Evolutionary conservation across 2,329 filamentous ascomycete species (phyloP), one percentile per base, ranked within the genome.

Genomic region (Sarocladiaceae sp.): DNA sequence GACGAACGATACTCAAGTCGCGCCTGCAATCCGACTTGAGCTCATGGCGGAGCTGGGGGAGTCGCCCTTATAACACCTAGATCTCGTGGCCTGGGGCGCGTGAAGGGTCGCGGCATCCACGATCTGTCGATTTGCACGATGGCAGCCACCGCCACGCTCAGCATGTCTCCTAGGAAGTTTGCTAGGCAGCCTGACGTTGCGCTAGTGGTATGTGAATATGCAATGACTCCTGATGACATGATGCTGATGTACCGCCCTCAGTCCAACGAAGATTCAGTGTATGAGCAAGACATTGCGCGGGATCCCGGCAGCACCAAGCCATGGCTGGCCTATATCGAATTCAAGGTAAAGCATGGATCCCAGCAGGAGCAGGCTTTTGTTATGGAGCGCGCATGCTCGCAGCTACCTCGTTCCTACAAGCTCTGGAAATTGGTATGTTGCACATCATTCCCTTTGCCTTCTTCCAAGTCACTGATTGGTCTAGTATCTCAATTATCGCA

Each of bases 371-470:
- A 95, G 67, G 86, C 89, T 7, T 82, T 79, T 53, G 77, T 89
- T 29, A 85, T 97, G 69, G 93, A 97, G 67, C 81, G 93, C 58
- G 91, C 93, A 47, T 96, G 91, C 64, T 74, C 79, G 51, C 85
- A 94, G 56, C 76, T 98, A 35, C 93, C 93, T 41, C 80, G 93
- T 54, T 97, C 91, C 21, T 98, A 95, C 72, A 98, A 98, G 70
- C 74, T 98, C 40, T 98, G 93, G 93, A 97, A 95, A 68, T 82
- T 95, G 80, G 83, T 88, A 11, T 10, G 40, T 26, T 23, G 3
- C n/a, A n/a, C n/a, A 43, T 45, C n/a, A 47, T 10, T 9, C 3
- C 16, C 29, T 3, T 21, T n/a, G n/a, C n/a, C n/a, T n/a, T n/a
- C n/a, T 18, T 24, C 15, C 12, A 12, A 10, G 35, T 52, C 41